phyloP scores from a whole-genome alignment of 345 rosid species.

The Salix brachista region DNA sequence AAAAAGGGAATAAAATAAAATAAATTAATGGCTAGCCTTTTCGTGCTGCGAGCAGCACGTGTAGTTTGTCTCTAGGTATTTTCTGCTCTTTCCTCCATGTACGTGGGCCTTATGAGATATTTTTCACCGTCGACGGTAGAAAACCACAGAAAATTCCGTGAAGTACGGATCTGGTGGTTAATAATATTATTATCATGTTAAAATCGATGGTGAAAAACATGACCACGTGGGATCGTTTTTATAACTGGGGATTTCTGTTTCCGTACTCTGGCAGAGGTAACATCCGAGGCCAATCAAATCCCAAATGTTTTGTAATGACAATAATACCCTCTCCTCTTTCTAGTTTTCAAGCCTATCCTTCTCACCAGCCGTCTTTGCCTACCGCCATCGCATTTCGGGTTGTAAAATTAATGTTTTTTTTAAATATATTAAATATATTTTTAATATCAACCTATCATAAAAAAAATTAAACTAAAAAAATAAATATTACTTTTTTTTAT shows the following conservation, averaged over 20 bases:
- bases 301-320: background rate
- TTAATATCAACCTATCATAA: too few species aligned
- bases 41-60: background rate
- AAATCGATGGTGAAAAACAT: constrained; percentile 22
- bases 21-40: background rate
- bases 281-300: constrained; percentile 21
- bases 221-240: constrained; percentile 36
- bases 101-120: background rate
- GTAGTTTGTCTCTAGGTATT: background rate
- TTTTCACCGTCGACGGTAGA: constrained; percentile 25
- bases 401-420: too few species aligned
- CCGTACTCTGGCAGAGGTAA: constrained; percentile 29
- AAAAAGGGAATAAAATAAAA: too few species aligned
- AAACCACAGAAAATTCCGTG: constrained; percentile 23
- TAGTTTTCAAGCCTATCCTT: background rate
- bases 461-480: too few species aligned
- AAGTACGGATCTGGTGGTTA: constrained; percentile 29
- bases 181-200: constrained; percentile 7
- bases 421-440: too few species aligned
- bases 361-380: background rate
- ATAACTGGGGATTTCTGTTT: constrained; percentile 5
- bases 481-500: too few species aligned
- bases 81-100: background rate
- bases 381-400: background rate
- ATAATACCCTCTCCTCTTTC: constrained; percentile 15